A percentile compares a stretch with the other conserved stretches of the same genome.
These are phyloP conservation scores for Peronospora farinosa DNA, from an alignment of 352 stramenopile genomes.

Conservation along the genomic window DNA sequence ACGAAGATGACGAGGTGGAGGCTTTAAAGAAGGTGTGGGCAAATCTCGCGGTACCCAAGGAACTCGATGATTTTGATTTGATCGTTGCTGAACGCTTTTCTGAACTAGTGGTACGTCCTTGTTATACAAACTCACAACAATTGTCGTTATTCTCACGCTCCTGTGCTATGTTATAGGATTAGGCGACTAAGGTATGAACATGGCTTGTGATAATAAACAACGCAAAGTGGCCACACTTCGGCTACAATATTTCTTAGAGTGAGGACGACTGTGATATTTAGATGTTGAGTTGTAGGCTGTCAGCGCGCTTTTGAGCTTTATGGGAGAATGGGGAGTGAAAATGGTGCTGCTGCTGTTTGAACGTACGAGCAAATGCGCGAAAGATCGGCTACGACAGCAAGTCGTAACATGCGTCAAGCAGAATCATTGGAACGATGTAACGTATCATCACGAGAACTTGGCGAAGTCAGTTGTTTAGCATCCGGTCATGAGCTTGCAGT, in stretches of 20 bases:
- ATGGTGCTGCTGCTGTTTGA: too few species aligned
- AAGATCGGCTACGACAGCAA: too few species aligned
- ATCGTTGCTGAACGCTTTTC: slow-evolving; percentile 37
- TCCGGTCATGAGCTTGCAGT: too few species aligned
- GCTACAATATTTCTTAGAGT: slow-evolving; percentile 25
- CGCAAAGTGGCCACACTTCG: slow-evolving; percentile 9
- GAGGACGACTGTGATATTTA: too few species aligned
- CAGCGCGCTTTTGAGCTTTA: too few species aligned
- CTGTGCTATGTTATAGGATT: slow-evolving; percentile 19
- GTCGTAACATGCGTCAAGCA: too few species aligned
- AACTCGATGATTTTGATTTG: slow-evolving; percentile 32
- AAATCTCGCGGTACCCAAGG: slow-evolving; percentile 20
- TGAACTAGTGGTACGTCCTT: slow-evolving; percentile 34
- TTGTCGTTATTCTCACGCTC: slow-evolving; percentile 1
- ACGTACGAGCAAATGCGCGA: too few species aligned
- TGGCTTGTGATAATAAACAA: slow-evolving; percentile 17
- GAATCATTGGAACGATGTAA: too few species aligned
- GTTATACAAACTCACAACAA: background rate
- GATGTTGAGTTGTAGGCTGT: too few species aligned
- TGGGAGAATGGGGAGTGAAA: too few species aligned
- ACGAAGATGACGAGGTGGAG: slow-evolving; percentile 12
- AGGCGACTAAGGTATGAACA: slow-evolving; percentile 4
- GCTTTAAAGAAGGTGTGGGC: slow-evolving; percentile 19
- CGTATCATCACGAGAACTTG: too few species aligned
- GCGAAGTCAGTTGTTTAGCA: too few species aligned